A percentile compares a stretch with the other conserved stretches of the same genome.
Conservation (phyloP, 106 monocot species). For the Dendrobium officinale region DNA sequence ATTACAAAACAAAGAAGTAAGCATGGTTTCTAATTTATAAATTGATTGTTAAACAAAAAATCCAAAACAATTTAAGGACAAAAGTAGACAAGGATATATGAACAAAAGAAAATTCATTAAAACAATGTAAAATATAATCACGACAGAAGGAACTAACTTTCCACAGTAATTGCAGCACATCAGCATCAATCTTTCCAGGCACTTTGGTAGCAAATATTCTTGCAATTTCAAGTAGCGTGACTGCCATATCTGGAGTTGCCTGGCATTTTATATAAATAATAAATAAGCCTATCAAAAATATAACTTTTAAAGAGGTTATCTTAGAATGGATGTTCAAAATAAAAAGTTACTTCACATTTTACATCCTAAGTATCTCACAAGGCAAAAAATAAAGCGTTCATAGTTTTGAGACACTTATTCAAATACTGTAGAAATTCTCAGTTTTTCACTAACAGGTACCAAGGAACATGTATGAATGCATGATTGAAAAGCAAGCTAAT, state of each 20-base stretch:
- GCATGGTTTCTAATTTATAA: not conserved
- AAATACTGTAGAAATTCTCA: not conserved
- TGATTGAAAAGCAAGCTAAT: not conserved
- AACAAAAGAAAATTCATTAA: not conserved
- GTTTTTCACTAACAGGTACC: not conserved
- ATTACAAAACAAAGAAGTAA: not conserved
- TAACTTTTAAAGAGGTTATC: not conserved
- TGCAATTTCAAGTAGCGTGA: slow-evolving; percentile 93
- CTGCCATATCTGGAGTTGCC: slow-evolving; percentile 99
- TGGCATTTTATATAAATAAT: slow-evolving; percentile 21
- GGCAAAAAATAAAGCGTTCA: not conserved
- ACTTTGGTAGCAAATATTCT: slow-evolving; percentile 97
- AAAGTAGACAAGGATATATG: not conserved
- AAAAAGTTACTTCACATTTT: not conserved
- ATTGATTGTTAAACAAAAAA: not conserved
- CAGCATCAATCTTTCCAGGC: slow-evolving; percentile 99
- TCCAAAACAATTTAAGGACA: not conserved
- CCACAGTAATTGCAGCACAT: slow-evolving; percentile 96
- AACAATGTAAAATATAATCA: not conserved
- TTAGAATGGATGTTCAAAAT: not conserved
- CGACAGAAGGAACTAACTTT: slow-evolving; percentile 45
- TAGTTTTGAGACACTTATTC: not conserved
- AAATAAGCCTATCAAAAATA: slow-evolving; percentile 1
- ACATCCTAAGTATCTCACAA: not conserved
- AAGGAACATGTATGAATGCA: not conserved